Conservation (phyloP, 1,284 basidiomycete genomes). For the Fomitopsis betulina region DNA sequence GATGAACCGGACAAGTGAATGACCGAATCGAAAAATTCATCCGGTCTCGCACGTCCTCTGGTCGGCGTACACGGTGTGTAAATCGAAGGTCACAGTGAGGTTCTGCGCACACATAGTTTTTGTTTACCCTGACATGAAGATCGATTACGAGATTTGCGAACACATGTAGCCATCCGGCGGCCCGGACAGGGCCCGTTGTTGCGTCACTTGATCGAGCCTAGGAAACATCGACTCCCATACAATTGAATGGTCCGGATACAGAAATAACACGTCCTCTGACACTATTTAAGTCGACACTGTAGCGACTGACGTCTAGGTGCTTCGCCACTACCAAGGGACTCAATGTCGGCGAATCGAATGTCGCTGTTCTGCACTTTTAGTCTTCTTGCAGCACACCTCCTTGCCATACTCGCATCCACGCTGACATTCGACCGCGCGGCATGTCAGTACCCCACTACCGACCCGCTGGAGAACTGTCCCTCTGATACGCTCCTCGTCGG, state of each 20-base stretch:
- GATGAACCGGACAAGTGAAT: no score
- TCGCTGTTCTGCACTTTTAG: background rate
- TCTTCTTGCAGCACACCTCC: background rate
- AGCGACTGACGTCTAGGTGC: background rate
- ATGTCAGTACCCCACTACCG: constrained; percentile 5
- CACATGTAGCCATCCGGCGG: background rate
- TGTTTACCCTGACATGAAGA: no score
- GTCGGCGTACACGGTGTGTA: no score
- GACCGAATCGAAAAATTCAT: no score
- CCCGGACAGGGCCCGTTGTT: background rate
- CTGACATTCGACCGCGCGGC: background rate
- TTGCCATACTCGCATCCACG: background rate
- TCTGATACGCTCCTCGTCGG: constrained; percentile 6
- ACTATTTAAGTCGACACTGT: background rate
- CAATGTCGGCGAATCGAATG: background rate
- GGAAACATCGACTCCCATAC: background rate
- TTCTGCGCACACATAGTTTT: no score
- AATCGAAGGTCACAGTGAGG: no score
- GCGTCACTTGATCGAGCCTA: background rate
- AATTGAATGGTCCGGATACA: background rate
- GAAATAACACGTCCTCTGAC: background rate
- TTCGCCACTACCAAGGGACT: background rate
- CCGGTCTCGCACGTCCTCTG: no score
- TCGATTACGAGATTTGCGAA: no score
- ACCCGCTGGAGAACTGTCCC: constrained; percentile 3